Conservation (phyloP, 768 basidiomycete genomes). For the Lactarius deliciosus region DNA sequence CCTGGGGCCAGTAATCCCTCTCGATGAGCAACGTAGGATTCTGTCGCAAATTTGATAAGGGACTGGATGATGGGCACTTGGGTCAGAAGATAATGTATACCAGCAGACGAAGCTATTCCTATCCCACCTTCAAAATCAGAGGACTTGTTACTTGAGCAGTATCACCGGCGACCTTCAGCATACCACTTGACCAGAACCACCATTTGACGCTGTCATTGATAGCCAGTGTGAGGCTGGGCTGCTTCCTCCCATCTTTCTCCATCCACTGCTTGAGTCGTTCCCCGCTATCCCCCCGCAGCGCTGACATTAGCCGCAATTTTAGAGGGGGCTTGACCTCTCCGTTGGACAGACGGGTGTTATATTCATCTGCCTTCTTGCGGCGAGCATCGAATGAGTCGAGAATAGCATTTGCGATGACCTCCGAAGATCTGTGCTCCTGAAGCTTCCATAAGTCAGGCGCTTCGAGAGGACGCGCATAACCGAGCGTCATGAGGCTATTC, state of each 20-base stretch:
- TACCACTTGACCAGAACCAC: conserved; percentile 75
- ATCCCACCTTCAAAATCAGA: conserved; percentile 69
- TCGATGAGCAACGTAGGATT: conserved; percentile 49
- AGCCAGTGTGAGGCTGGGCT: conserved; percentile 62
- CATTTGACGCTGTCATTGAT: conserved; percentile 77
- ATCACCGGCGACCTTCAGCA: conserved; percentile 61
- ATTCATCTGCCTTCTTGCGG: conserved; percentile 55
- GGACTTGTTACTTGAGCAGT: conserved; percentile 73
- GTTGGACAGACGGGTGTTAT: conserved; percentile 65
- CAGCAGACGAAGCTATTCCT: not conserved
- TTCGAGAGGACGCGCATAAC: conserved; percentile 79
- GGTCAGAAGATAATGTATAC: not conserved
- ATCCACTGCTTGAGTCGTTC: conserved; percentile 65
- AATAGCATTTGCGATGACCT: conserved; percentile 60
- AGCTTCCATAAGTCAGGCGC: conserved; percentile 80
- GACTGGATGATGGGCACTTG: conserved; percentile 40
- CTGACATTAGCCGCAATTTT: conserved; percentile 55
- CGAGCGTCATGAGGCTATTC: conserved; percentile 64
- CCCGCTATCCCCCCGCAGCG: conserved; percentile 50
- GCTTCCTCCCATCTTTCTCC: conserved; percentile 58
- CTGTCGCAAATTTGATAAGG: conserved; percentile 66
- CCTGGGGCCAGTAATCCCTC: conserved; percentile 37
- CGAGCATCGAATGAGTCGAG: conserved; percentile 62
- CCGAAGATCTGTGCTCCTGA: conserved; percentile 58
- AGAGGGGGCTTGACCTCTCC: conserved; percentile 62